Evolutionary conservation across 1,284 basidiomycete genomes (phyloP).

Genomic region (Cutaneotrichosporon daszewskae): DNA sequence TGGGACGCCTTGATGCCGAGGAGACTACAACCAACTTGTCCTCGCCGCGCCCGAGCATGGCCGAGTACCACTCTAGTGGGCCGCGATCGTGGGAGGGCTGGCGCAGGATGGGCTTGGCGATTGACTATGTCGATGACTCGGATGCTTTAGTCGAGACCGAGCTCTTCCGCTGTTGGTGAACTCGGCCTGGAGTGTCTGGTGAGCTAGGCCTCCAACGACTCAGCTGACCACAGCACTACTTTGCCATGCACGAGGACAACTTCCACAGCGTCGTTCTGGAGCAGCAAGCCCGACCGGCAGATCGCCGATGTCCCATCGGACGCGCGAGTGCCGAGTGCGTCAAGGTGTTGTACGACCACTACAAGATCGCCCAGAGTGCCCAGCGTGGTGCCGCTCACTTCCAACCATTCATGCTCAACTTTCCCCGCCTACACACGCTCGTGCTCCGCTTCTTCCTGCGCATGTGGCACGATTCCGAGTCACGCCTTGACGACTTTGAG

Average conservation of each 20-base stretch:
- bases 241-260: conserved; percentile 66
- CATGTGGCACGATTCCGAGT: conserved; percentile 92
- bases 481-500: conserved; percentile 70
- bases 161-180: conserved; percentile 76
- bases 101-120: conserved; percentile 49
- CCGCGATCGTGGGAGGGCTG: conserved; percentile 41
- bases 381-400: conserved; percentile 61
- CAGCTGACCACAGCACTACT: no score
- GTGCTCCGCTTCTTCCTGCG: conserved; percentile 80
- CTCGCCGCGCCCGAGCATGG: conserved; percentile 35
- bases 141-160: conserved; percentile 74
- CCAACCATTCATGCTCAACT: conserved; percentile 84
- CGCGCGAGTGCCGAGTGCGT: conserved; percentile 58
- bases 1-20: conserved; percentile 40
- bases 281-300: conserved; percentile 69
- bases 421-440: conserved; percentile 72
- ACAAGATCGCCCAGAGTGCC: conserved; percentile 35
- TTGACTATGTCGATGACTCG: conserved; percentile 54
- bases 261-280: conserved; percentile 83
- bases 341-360: conserved; percentile 75
- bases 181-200: conserved; percentile 81
- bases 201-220: no score
- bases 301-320: conserved; percentile 78
- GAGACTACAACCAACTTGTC: conserved; percentile 4
- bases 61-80: conserved; percentile 10